Conservation (phyloP, 2,329 filamentous ascomycete genomes). For the Apiospora rasikravindrae region DNA sequence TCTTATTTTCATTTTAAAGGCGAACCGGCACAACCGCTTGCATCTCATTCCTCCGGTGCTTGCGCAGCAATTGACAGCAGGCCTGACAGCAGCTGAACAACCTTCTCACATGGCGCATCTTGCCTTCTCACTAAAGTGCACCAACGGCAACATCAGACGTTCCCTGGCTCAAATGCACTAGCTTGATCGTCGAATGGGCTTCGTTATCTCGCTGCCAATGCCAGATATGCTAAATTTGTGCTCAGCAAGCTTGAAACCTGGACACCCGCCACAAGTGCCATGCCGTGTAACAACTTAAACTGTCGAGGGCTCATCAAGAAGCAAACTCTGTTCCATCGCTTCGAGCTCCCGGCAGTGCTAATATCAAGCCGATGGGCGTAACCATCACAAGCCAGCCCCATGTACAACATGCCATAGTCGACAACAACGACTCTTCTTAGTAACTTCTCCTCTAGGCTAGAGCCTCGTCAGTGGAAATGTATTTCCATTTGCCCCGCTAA, state of each 20-base stretch:
- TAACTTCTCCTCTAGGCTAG: not conserved
- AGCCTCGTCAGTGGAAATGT: not conserved
- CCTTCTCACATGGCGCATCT: not conserved
- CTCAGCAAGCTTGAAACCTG: not conserved
- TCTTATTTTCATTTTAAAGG: not conserved
- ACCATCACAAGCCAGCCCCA: not conserved
- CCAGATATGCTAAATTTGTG: not conserved
- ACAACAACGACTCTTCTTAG: not conserved
- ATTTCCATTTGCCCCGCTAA: too few species aligned
- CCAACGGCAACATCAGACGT: not conserved
- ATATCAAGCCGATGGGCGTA: not conserved
- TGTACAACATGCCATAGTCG: not conserved
- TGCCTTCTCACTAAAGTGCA: not conserved
- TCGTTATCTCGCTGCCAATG: not conserved
- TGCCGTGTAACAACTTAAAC: slow-evolving; percentile 17
- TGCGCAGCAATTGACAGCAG: not conserved
- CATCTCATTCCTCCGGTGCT: not conserved
- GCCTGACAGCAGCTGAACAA: not conserved
- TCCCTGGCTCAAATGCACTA: not conserved
- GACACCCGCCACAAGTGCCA: slow-evolving; percentile 1
- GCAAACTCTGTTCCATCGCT: slow-evolving; percentile 17
- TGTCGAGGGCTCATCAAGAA: slow-evolving; percentile 13
- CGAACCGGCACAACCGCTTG: not conserved
- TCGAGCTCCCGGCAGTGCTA: not conserved
- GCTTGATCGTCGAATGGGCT: not conserved